Evolutionary conservation across 140 eudicot genomes (phyloP), one percentile per base, ranked within the genome.

Genomic region (Bidens hawaiensis): DNA sequence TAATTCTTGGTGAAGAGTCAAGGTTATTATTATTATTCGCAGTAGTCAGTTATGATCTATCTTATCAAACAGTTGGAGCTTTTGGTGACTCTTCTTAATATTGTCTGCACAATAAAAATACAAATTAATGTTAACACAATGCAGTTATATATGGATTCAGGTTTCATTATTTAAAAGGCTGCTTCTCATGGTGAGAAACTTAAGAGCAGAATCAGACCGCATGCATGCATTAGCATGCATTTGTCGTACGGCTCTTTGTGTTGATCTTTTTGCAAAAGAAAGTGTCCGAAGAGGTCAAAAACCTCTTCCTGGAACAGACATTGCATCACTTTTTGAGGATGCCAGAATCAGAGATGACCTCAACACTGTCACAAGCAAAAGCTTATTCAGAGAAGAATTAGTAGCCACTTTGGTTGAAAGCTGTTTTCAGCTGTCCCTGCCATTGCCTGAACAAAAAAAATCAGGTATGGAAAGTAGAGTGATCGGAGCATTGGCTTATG

Each of bases 181-280:
- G 75, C 97, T 90, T 90, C 84, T 81, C 23, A 90, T 90, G 97
- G 97, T 90, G 69, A 87, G 95, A 66, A 90, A 90, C 79, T 72
- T 90, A 73, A 77, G 95, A 69, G 97, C 97, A 53, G 97, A 86
- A 67, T 90, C 97, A 50, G 97, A 90, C 36, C 85, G 97, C 50
- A 90, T 90, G 97, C 95, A 86, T 84, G 97, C 97, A 34, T 75
- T 90, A 77, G 97, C 97, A 25, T 90, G 97, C 69, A 90, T 90
- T 61, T 83, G 97, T 59, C 85, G 97, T 21, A 90, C 97, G 31
- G 91, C 97, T 69, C 95, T 90, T 33, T 86, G 95, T 75, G 97
- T 90, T 25, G 94, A 90, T 75, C 97, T 90, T 57, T 90, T 90
- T 49, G 94, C 96, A 19, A 90, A 87, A 76, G 97, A 90, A 75